Evolutionary conservation across 768 basidiomycete genomes (phyloP), one percentile per base, ranked within the genome.

Genomic region (Boletus reticuloceps): DNA sequence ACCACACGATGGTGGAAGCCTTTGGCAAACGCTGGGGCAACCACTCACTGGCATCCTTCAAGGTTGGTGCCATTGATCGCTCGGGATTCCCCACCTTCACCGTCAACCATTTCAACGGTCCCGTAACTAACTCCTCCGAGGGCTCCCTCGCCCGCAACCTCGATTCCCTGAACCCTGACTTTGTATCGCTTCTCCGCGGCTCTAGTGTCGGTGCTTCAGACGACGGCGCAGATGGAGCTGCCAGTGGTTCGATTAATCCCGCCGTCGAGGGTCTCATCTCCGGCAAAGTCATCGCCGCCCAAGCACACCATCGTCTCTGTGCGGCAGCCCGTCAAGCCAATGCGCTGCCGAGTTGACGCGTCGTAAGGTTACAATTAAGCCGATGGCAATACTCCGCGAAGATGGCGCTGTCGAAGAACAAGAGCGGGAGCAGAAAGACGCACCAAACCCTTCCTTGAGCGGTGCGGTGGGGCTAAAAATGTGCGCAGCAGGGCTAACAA

Each of bases 1-100:
- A 95, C 64, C 82, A 88, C 51, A 91, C 89, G 0, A 97, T 98
- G 93, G 83, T 95, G 10, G 94, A 97, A 63, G 92, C 94, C 0
- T 93, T 98, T 67, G 78, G 82, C 46, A 98, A 98, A 72, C 83
- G 95, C 1, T 98, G 94, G 91, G 91, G 86, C 6, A 96, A 92
- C 63, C 95, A 98, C 66, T 81, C 87, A 84, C 55, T 95, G 94
- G 74, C 89, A 0, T 88, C 88, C 0, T 98, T 98, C 84, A 95
- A 95, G 72, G 71, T 88, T 1, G 94, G 93, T 0, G 81, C 93
- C 3, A 91, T 25, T 25, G 22, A 25, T 25, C 22, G 22, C 5
- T 25, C 22, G 22, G 22, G 22, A 25, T 25, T 25, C 22, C 22
- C 22, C 22, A 5, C 5, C 5, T 25, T 25, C 22, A 25, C 22